Base-by-base conservation (phyloP, 2,329 filamentous ascomycete species). In the Penicillium sp. region DNA sequence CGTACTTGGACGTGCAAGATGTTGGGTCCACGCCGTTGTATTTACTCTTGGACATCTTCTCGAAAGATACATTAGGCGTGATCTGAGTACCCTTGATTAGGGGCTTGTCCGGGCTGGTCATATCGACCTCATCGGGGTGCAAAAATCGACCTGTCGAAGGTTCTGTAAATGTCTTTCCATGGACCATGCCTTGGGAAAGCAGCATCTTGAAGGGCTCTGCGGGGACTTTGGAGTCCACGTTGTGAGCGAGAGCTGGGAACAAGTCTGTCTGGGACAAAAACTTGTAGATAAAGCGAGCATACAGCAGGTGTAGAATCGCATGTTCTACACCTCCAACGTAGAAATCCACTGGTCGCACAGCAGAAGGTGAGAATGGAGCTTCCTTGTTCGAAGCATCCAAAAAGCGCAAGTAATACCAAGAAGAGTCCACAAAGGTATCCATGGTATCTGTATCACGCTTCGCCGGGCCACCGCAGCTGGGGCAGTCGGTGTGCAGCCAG, bases 41-140 rank as follows among this genome's bases (percentile, higher is more conserved):
- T 63, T 95, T 95, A 54, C 85, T 93, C 66, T 95, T 95, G 26
- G 85, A 92, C 88, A 95, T 95, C 60, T 95, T 95, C 61, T 94
- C 87, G 52, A 76, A 94, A 1, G 77, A 80, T 12, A 87, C 64
- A 17, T 69, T 75, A 1, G 83, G 78, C 0, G 57, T 54, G 32
- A 74, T 65, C 3, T 79, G 77, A 0, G 79, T 84, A 0, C 74
- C 71, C 12, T 71, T 71, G n/a, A 92, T 75, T 37, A 71, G 69
- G 1, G 84, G 84, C 9, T 67, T 65, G 0, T 69, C 65, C 0
- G 74, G 68, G 27, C 76, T 71, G 3, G 69, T 71, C 3, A 82
- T 52, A 46, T 89, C 80, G 10, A 94, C 72, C 60, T 94, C 85
- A 11, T 80, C 74, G 0, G 84, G 84, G 45, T 78, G 82, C 15